Base-by-base conservation (phyloP, 768 basidiomycete species). In the Tulasnella sp. region DNA sequence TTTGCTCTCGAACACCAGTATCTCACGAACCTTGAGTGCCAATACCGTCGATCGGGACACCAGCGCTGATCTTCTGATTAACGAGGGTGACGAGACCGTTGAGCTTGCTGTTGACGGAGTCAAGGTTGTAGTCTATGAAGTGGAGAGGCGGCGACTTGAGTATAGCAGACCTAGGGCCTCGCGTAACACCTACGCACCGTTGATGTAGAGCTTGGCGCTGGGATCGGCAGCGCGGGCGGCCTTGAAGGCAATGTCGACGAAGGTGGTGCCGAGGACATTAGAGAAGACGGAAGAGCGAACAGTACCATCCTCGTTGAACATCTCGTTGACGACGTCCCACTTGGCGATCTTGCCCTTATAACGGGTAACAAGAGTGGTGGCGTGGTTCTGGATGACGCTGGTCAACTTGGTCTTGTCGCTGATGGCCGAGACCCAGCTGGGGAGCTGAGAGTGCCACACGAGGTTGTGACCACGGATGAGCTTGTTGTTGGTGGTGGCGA, bases 241-340 rank as follows among this genome's bases (percentile, higher is more conserved):
- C 73, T 81, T 75, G 81, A 85, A 86, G n/a, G 86, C 85, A 73
- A 85, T 83, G 37, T 80, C 80, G 76, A 87, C 82, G 77, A 85
- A 86, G 64, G 37, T 4, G 78, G 83, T 71, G 72, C 85, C 84
- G 26, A 86, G 79, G 62, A 85, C 83, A 69, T 83, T 82, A 67
- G 34, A 59, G 69, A 71, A 71, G 32, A 86, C 83, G 72, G 82
- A 83, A 35, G 80, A 81, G 37, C 83, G 81, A 66, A 84, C 75
- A 67, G 80, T 81, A 62, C 85, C 85, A 75, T 85, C 82, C 35
- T 86, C 85, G 77, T 85, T 85, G 77, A 86, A 81, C 69, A 83
- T 83, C 77, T 86, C 85, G 75, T 77, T 79, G 63, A 77, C 72
- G 63, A 63, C 71, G 47, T 72, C 71, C 39, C 71, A 63, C 42